Base-by-base conservation (phyloP, 495 filamentous ascomycete genomes). In the Xylaria palmicola region DNA sequence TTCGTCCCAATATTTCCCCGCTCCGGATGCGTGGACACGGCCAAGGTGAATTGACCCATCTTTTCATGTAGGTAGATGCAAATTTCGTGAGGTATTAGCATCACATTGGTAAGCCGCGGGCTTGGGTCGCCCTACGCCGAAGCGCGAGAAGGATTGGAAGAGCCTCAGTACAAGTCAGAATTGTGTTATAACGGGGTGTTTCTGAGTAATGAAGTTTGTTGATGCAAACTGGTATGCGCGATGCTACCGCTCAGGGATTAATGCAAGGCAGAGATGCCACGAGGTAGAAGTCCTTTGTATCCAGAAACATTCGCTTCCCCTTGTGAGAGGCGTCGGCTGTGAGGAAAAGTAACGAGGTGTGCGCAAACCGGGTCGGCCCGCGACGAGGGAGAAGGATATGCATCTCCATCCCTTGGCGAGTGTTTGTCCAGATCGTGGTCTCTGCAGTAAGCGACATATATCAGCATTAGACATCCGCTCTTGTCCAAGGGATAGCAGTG, bases 331-430 rank as follows among this genome's bases (percentile, higher is more conserved):
- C 29, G 48, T 34, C n/a, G 34, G 9, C 27, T 12, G 4, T n/a
- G 8, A 41, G 26, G 36, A 54, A 19, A 54, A 40, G 32, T 24
- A 40, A 41, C 51, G 22, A 41, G 51, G 32, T 27, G 34, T 34
- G 27, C 4, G 27, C 24, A 44, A 41, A 20, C 39, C 53, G 53
- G 53, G 19, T 40, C 53, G 53, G 39, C 53, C 53, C 53, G 53
- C 51, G 20, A 44, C 5, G 53, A 56, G 50, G 32, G 36, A 54
- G 22, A 56, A 44, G 40, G 51, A 55, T 24, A 27, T 55, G 51
- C 51, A 55, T 55, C 12, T 55, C 2, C 19, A 24, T 39, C 29
- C 20, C 32, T 37, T 54, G 13, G 20, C 32, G 8, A 40, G 50
- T 39, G n/a, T 39, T 5, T 12, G 10, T 26, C 13, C 43, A 27